Evolutionary conservation across 2,329 filamentous ascomycete species (phyloP), one percentile per base, ranked within the genome.

Genomic region (Colletotrichum australisinense): DNA sequence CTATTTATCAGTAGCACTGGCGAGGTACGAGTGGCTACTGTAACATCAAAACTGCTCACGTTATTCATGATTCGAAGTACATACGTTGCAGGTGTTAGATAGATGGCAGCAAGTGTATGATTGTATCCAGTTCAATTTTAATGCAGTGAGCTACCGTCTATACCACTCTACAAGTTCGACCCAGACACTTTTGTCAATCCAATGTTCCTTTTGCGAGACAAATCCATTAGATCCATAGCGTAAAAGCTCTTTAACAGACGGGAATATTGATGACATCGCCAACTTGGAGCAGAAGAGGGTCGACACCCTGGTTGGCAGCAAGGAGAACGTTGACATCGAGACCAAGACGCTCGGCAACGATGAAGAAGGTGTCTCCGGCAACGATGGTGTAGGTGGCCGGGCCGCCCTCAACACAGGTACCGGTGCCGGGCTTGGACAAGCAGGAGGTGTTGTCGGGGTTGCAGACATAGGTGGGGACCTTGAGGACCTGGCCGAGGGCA

Each of bases 381-480:
- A 14, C 5, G 32, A 73, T 69, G 14, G 60, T 73, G 32, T 56
- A 65, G 55, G 16, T 65, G 22, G 55, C 7, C 4, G 53, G n/a
- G 19, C 55, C 67, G 24, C 16, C 26, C 32, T 26, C 9, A 30
- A 70, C 67, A 22, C 70, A 73, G 14, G 32, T 4, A 12, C 5
- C 60, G 49, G 9, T 24, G n/a, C 70, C 70, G 5, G 5, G 5
- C 53, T 32, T 30, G 32, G 70, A 3, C 59, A 73, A 16, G 70
- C 67, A 73, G 16, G 67, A 70, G 35, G 70, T 62, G 67, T 73
- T 73, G 67, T 73, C 70, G 22, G 70, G 70, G 24, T 65, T 52
- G 67, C 67, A 73, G 56, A 73, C 16, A 26, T 32, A 7, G 22
- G 70, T 70, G 1, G 67, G 70, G 14, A 73, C 67, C 26, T 65